Evolutionary conservation across 1,284 basidiomycete species (phyloP).

Genomic region (Malassezia slooffiae): DNA sequence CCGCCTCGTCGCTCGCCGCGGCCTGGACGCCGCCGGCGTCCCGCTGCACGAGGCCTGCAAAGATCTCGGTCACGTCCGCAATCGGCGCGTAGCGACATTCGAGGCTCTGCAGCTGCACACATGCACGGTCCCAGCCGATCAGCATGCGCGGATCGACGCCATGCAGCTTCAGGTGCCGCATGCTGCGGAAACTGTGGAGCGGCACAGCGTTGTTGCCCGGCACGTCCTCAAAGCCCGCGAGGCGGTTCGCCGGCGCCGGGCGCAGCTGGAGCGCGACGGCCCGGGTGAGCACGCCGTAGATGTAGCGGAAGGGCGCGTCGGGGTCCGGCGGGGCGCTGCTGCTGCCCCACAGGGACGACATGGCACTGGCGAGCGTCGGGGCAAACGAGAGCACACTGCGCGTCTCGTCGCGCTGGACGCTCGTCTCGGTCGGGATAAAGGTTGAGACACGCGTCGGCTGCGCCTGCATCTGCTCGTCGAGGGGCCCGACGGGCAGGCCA

Average conservation of each 20-base stretch:
- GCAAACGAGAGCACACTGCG: slow-evolving; percentile 65
- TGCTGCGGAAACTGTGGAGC: slow-evolving; percentile 69
- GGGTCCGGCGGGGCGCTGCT: slow-evolving; percentile 50
- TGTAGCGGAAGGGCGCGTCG: slow-evolving; percentile 60
- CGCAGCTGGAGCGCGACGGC: slow-evolving; percentile 57
- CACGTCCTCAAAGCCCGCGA: slow-evolving; percentile 61
- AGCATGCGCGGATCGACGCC: slow-evolving; percentile 72
- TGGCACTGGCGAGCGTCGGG: slow-evolving; percentile 64
- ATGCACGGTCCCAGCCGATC: slow-evolving; percentile 71
- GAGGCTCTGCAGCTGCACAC: slow-evolving; percentile 61
- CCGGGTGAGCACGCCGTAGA: slow-evolving; percentile 77
- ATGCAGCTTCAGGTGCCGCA: slow-evolving; percentile 61
- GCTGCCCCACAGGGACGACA: slow-evolving; percentile 52
- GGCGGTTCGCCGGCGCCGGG: slow-evolving; percentile 53
- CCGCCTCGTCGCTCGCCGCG: neutral
- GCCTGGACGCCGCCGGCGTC: slow-evolving; percentile 50
- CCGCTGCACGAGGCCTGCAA: slow-evolving; percentile 63
- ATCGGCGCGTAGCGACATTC: slow-evolving; percentile 66
- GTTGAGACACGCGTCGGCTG: slow-evolving; percentile 39
- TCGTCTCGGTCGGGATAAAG: slow-evolving; percentile 53
- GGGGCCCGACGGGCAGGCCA: slow-evolving; percentile 60
- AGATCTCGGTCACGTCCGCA: slow-evolving; percentile 69
- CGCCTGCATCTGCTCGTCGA: slow-evolving; percentile 56
- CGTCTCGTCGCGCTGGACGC: slow-evolving; percentile 53
- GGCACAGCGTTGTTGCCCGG: slow-evolving; percentile 67